Percentiles rank a stretch among this genome's conserved stretches.
These are phyloP conservation scores for Aureobasidium sp. DNA, from an alignment of 2,329 filamentous ascomycete genomes.

Conservation along the genomic window DNA sequence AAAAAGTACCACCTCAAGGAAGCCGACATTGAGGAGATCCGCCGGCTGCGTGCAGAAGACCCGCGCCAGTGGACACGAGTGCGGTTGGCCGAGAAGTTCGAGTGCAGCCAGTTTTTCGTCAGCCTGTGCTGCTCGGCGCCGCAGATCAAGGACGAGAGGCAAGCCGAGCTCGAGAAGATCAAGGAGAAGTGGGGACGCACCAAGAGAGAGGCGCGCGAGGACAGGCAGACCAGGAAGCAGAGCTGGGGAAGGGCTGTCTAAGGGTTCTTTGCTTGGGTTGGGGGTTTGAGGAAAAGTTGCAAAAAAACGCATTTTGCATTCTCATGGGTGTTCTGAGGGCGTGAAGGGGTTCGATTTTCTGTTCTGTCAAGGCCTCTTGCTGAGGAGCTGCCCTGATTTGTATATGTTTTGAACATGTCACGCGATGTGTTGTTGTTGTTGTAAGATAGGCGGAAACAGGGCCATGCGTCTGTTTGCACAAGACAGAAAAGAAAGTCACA, in stretches of 20 bases:
- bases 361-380: not conserved
- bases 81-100: slow-evolving; percentile 52
- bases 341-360: not conserved
- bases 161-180: slow-evolving; percentile 41
- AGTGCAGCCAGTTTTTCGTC: slow-evolving; percentile 54
- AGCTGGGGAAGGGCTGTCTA: slow-evolving; percentile 40
- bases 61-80: slow-evolving; percentile 51
- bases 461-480: not conserved
- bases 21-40: slow-evolving; percentile 51
- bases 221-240: slow-evolving; percentile 50
- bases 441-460: slow-evolving; percentile 4
- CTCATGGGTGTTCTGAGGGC: slow-evolving; percentile 5
- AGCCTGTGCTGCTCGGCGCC: slow-evolving; percentile 49
- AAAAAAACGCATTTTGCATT: slow-evolving; percentile 10
- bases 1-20: slow-evolving; percentile 54
- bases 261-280: not conserved
- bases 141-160: slow-evolving; percentile 32
- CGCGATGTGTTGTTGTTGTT: not conserved
- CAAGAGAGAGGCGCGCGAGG: slow-evolving; percentile 52
- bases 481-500: not conserved
- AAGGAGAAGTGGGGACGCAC: slow-evolving; percentile 53
- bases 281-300: not conserved
- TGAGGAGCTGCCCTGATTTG: not conserved
- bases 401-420: slow-evolving; percentile 2
- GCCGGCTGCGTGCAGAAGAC: slow-evolving; percentile 44